Evolutionary conservation across 768 basidiomycete species (phyloP), one percentile per base, ranked within the genome.

Genomic region (Calocybe cyanea): DNA sequence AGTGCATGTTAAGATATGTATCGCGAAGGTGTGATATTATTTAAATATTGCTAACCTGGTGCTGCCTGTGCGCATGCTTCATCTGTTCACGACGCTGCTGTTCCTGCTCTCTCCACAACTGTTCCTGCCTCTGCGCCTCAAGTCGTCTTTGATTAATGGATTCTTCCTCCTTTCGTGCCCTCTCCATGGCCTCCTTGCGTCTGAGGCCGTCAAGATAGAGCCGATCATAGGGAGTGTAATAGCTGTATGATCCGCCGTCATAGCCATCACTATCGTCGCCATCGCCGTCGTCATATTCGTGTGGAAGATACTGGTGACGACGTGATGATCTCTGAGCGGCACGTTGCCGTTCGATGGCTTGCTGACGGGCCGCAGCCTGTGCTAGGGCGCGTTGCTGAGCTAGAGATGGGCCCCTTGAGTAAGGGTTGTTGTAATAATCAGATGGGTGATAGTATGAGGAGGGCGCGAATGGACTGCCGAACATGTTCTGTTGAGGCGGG

Each of bases 301-400:
- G 41, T 4, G 72, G 73, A 21, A 74, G 64, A 46, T 70, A 74
- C 41, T 66, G 62, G 9, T 66, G 62, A 31, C 67, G 61, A 15
- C 66, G 65, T 1, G 62, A 58, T 17, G 66, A 68, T 30, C 60
- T 21, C 21, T 21, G 1, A 19, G 13, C 9, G 9, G 14, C 23
- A 14, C 65, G 48, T 28, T 61, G 61, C 15, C 58, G 59, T 3
- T 63, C 59, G 3, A 58, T 56, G 39, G 44, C 45, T 15, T 35
- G 47, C 24, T 53, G 43, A 11, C 25, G 25, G 11, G 25, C 25
- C 25, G 25, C 25, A n/a, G n/a, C n/a, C 21, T 51, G 52, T 18
- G 60, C 49, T 32, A 36, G 39, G 7, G 50, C 53, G 13, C 54
- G 46, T 28, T 56, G 17, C 33, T 54, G 49, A 17, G 55, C 51